Conservation (phyloP, 768 basidiomycete species). For the Auricularia heimuer region DNA sequence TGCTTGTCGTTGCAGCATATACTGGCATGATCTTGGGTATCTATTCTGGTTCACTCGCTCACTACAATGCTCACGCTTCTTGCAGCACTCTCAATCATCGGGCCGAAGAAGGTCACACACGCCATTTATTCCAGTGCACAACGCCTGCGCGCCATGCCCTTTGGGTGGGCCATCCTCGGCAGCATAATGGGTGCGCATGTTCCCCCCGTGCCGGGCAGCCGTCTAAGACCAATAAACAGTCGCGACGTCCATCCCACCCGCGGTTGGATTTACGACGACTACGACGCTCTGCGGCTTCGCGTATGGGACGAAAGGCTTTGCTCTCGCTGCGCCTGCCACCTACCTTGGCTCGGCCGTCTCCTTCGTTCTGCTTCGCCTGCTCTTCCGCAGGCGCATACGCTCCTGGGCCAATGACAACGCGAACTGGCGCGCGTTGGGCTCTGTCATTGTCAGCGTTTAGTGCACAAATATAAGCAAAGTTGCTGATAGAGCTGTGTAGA, state of each 20-base stretch:
- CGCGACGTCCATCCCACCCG: slow-evolving; percentile 38
- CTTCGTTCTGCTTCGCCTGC: slow-evolving; percentile 49
- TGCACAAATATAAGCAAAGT: background rate
- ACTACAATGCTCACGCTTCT: background rate
- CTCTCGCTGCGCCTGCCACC: slow-evolving; percentile 50
- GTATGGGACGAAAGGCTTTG: slow-evolving; percentile 71
- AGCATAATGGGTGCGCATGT: slow-evolving; percentile 38
- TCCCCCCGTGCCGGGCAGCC: background rate
- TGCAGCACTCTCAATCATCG: background rate
- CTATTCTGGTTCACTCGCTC: background rate
- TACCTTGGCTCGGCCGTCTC: slow-evolving; percentile 52
- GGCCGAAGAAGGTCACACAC: background rate
- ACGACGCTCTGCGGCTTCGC: slow-evolving; percentile 71
- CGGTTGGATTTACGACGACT: slow-evolving; percentile 59
- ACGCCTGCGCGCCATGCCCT: slow-evolving; percentile 44
- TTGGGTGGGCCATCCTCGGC: slow-evolving; percentile 53
- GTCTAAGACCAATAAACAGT: slow-evolving; percentile 5
- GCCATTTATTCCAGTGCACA: slow-evolving; percentile 55
- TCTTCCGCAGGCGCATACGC: slow-evolving; percentile 46
- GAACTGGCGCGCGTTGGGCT: slow-evolving; percentile 71
- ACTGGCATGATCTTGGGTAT: background rate
- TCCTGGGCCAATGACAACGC: slow-evolving; percentile 52
- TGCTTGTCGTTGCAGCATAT: background rate
- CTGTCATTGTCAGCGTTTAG: slow-evolving; percentile 48
- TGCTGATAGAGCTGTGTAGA: slow-evolving; percentile 26